These are phyloP conservation scores for Ciborinia camelliae DNA, from an alignment of 2,329 filamentous ascomycete species.

Conservation along the genomic window DNA sequence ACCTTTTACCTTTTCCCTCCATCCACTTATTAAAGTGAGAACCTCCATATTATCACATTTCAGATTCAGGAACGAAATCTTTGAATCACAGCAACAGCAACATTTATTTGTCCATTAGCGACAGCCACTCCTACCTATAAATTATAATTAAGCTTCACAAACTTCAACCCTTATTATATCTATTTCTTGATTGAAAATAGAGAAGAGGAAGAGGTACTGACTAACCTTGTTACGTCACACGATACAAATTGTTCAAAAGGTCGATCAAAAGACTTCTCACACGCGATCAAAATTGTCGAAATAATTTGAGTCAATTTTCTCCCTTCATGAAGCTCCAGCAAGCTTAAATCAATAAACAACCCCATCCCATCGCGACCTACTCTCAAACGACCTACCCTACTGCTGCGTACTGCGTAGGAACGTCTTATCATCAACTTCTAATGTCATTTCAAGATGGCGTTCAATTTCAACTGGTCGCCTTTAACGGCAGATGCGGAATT, in stretches of 20 bases:
- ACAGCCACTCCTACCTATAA: no score
- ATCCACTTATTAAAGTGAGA: no score
- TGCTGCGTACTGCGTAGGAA: not conserved
- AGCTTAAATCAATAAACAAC: conserved; percentile 21
- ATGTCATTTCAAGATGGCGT: conserved; percentile 67
- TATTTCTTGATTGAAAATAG: not conserved
- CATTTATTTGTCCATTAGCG: no score
- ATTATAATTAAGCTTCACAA: no score
- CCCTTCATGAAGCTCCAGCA: conserved; percentile 15
- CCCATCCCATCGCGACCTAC: conserved; percentile 30
- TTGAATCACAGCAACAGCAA: no score
- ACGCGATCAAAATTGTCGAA: not conserved
- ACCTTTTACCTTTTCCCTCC: no score
- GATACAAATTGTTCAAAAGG: not conserved
- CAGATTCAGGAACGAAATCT: not conserved
- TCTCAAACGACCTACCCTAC: conserved; percentile 4
- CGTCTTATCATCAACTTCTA: conserved; percentile 23
- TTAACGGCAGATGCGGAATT: conserved; percentile 91
- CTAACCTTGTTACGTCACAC: not conserved
- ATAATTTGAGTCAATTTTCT: not conserved
- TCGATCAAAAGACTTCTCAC: not conserved
- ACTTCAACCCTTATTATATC: no score
- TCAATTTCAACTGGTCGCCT: conserved; percentile 99
- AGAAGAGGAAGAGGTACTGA: not conserved
- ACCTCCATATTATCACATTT: not conserved